Evolutionary conservation across 768 basidiomycete genomes (phyloP).

Genomic region (Podaxis rugospora): DNA sequence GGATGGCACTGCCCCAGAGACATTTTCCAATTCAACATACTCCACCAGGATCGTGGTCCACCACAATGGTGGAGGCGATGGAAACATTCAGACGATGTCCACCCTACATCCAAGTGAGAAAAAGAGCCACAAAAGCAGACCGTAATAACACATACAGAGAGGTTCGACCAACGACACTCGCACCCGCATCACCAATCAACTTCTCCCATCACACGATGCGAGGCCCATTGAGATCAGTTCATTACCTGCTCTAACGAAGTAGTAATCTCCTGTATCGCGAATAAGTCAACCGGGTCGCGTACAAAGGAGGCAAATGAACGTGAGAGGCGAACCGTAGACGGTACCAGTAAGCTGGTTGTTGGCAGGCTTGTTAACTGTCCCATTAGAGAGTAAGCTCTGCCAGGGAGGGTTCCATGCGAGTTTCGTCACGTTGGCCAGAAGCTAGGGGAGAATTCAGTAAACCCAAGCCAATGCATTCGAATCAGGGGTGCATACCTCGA

Average conservation of each 20-base stretch:
- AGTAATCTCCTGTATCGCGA: slow-evolving; percentile 52
- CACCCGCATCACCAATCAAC: not conserved
- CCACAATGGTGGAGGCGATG: not conserved
- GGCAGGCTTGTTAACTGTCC: slow-evolving; percentile 56
- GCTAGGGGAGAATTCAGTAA: slow-evolving; percentile 20
- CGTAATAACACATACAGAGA: not conserved
- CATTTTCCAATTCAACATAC: too few species aligned
- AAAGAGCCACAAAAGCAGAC: not conserved
- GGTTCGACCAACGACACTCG: not conserved
- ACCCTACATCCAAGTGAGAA: not conserved
- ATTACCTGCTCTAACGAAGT: slow-evolving; percentile 54
- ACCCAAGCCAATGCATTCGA: not conserved
- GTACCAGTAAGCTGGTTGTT: slow-evolving; percentile 58
- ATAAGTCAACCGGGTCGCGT: not conserved
- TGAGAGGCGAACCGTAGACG: slow-evolving; percentile 34
- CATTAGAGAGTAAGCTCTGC: slow-evolving; percentile 63
- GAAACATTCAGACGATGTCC: not conserved
- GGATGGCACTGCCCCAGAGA: too few species aligned
- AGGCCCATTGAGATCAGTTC: slow-evolving; percentile 43
- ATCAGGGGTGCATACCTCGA: slow-evolving; percentile 30
- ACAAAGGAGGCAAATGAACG: not conserved
- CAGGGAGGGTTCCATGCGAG: slow-evolving; percentile 57
- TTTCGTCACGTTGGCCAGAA: slow-evolving; percentile 42
- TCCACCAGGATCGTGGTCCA: not conserved
- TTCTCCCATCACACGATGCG: slow-evolving; percentile 27